phyloP scores from a whole-genome alignment of 2,329 filamentous ascomycete genomes.

The Verticillium nonalfalfae region DNA sequence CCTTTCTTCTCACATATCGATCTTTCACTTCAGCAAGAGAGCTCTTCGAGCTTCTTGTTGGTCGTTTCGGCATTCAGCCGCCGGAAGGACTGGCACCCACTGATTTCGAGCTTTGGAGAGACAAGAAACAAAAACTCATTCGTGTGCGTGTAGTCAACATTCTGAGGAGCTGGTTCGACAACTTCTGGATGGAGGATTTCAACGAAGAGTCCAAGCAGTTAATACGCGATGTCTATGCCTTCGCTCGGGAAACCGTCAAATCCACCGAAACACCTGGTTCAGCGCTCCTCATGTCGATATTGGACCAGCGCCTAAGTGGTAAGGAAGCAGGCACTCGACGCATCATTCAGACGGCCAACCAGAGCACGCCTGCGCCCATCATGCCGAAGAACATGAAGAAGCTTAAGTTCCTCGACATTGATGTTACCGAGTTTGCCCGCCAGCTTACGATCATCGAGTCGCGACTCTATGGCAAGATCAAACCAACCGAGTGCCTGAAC shows the following conservation, averaged over 20 bases:
- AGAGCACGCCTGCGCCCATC: slow-evolving; percentile 78
- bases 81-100: slow-evolving; percentile 69
- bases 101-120: slow-evolving; percentile 83
- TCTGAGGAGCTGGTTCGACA: slow-evolving; percentile 96
- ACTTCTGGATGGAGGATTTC: slow-evolving; percentile 96
- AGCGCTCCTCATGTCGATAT: slow-evolving; percentile 72
- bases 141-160: slow-evolving; percentile 96
- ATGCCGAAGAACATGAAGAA: slow-evolving; percentile 99
- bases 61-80: slow-evolving; percentile 87
- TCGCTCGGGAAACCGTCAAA: slow-evolving; percentile 87
- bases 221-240: slow-evolving; percentile 82
- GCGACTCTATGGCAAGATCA: slow-evolving; percentile 89
- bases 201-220: slow-evolving; percentile 78
- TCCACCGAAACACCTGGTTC: slow-evolving; percentile 90
- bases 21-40: slow-evolving; percentile 91
- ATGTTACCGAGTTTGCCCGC: slow-evolving; percentile 91
- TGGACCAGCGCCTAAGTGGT: slow-evolving; percentile 83
- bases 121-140: slow-evolving; percentile 93
- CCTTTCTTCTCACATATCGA: slow-evolving; percentile 91
- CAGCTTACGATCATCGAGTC: slow-evolving; percentile 97
- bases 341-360: slow-evolving; percentile 79
- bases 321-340: slow-evolving; percentile 83
- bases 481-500: slow-evolving; percentile 90
- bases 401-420: slow-evolving; percentile 95
- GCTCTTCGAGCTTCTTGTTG: slow-evolving; percentile 86